A percentile compares a stretch with the other conserved stretches of the same genome.
phyloP scores from a whole-genome alignment of 1,284 basidiomycete species.

The Peniophora sp. region DNA sequence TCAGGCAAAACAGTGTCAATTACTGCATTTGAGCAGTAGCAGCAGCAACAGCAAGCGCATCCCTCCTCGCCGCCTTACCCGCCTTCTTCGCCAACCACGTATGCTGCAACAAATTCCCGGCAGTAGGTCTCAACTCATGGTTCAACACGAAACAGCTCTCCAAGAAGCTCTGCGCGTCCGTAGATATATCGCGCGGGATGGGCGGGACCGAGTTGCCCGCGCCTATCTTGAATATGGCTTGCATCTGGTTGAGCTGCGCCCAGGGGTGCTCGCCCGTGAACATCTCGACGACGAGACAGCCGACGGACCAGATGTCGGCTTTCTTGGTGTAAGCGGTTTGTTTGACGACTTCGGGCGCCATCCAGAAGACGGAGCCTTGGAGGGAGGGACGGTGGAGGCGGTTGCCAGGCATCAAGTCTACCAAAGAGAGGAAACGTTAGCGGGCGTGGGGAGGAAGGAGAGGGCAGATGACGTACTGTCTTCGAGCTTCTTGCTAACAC shows the following conservation, averaged over 20 bases:
- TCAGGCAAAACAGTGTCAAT: neutral
- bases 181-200: conserved; percentile 82
- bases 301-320: conserved; percentile 98
- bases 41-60: neutral
- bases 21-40: neutral
- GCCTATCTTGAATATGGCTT: conserved; percentile 96
- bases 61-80: conserved; percentile 6
- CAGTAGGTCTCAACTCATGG: conserved; percentile 76
- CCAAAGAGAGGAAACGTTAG: neutral
- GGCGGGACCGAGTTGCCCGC: conserved; percentile 69
- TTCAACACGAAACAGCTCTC: conserved; percentile 81
- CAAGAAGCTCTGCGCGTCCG: conserved; percentile 81
- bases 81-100: conserved; percentile 47
- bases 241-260: conserved; percentile 98
- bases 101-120: conserved; percentile 69
- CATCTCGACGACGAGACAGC: conserved; percentile 98
- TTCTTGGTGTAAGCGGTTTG: conserved; percentile 92
- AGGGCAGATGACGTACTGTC: conserved; percentile 71
- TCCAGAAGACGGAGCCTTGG: conserved; percentile 98
- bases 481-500: conserved; percentile 97
- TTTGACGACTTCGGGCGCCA: conserved; percentile 98
- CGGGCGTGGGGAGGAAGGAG: neutral
- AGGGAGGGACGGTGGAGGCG: conserved; percentile 84
- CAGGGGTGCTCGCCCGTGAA: conserved; percentile 96
- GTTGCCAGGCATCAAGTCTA: conserved; percentile 73